Evolutionary conservation across 2,329 filamentous ascomycete genomes (phyloP).

Genomic region (Hirsutella rhossiliensis): DNA sequence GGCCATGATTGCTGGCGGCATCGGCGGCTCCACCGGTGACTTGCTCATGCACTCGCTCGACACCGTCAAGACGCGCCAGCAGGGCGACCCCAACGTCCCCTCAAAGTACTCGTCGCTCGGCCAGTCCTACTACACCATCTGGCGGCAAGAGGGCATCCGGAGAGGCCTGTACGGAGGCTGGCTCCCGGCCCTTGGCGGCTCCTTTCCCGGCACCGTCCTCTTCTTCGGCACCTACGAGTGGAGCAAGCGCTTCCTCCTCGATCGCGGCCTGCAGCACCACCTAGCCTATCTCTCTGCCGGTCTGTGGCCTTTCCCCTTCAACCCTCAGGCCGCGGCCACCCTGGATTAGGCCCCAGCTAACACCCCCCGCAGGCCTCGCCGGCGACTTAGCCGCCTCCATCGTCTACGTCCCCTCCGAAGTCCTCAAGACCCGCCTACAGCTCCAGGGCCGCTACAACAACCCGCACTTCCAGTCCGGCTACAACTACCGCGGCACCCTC

Average conservation of each 20-base stretch:
- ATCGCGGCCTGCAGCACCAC: conserved; percentile 68
- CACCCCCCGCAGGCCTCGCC: conserved; percentile 54
- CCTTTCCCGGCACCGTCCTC: conserved; percentile 83
- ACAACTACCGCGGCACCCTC: conserved; percentile 81
- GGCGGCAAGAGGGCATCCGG: conserved; percentile 77
- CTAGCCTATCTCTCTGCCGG: conserved; percentile 78
- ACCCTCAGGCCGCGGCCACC: background rate
- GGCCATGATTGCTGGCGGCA: conserved; percentile 90
- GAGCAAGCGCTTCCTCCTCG: conserved; percentile 82
- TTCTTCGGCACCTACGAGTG: conserved; percentile 97
- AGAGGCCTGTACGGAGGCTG: conserved; percentile 90
- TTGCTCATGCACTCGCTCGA: conserved; percentile 98
- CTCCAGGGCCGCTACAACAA: conserved; percentile 94
- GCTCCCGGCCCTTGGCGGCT: conserved; percentile 78
- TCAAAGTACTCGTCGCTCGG: conserved; percentile 87
- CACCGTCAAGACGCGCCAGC: conserved; percentile 95
- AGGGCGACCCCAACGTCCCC: conserved; percentile 87
- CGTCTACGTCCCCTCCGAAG: conserved; percentile 93
- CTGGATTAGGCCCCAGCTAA: background rate
- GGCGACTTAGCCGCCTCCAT: conserved; percentile 87
- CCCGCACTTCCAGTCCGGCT: conserved; percentile 83
- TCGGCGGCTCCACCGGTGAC: conserved; percentile 87
- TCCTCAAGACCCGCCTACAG: conserved; percentile 93
- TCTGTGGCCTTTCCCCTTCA: conserved; percentile 22
- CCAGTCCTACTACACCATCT: conserved; percentile 85